Base-by-base conservation (phyloP, 208 protist genomes). In the Histomonas meleagridis region DNA sequence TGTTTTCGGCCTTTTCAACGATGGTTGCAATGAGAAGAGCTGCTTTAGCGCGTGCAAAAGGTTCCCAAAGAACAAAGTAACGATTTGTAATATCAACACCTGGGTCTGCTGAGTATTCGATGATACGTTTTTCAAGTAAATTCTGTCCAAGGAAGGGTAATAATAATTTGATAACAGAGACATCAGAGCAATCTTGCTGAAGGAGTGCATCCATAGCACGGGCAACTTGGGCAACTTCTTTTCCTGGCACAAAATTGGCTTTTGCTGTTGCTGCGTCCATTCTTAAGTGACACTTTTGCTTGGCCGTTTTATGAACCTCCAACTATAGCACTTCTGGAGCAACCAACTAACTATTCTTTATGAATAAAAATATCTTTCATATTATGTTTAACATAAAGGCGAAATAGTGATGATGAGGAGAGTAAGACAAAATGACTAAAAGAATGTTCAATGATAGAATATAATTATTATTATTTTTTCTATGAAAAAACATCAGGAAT, bases 31-130 rank as follows among this genome's bases (percentile, higher is more conserved):
- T 55, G 1, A 86, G 26, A 38, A 86, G 76, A 57, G 76, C 76
- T 32, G 46, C 28, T n/a, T 86, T 86, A 5, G 76, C 76, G 26
- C 76, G 76, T 38, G 23, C 10, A n/a, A 86, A 86, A 55, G 76
- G 76, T 49, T 86, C 76, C 76, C 76, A 86, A 55, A 86, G 46
- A 55, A 86, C 76, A 28, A 86, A 86, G 46, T 86, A 86, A 46
- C 16, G 43, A n/a, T 86, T 28, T 51, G 76, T 86, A 16, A 86
- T 86, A 55, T 86, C 76, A 16, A 86, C 46, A 38, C 76, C 76
- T 86, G 76, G 76, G 21, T 86, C 76, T 57, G 18, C 18, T 32
- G n/a, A 32, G 26, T 86, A 86, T n/a, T 86, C 76, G 38, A 86
- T 86, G 26, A 86, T 28, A 18, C 38, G 51, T 2, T 48, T 35